Evolutionary conservation across 495 filamentous ascomycete genomes (phyloP).

Genomic region (Opeltia flavorubescens): DNA sequence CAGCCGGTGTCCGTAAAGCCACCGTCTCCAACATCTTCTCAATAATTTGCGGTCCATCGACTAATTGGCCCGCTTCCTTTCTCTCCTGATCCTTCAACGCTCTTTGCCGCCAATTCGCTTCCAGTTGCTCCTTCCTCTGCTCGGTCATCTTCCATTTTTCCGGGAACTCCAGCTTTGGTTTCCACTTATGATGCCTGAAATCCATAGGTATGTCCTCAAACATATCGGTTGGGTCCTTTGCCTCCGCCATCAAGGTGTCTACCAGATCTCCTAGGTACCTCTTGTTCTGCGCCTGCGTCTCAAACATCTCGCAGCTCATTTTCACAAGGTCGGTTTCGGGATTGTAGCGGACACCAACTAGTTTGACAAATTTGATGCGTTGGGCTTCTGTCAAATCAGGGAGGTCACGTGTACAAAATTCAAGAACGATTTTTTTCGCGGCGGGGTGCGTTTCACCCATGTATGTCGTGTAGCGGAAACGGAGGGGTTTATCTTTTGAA

Average conservation of each 20-base stretch:
- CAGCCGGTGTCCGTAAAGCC: not conserved
- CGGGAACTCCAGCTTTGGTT: conserved; percentile 56
- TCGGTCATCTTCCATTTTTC: conserved; percentile 65
- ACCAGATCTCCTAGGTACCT: conserved; percentile 75
- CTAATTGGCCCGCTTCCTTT: conserved; percentile 29
- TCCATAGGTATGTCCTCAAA: conserved; percentile 88
- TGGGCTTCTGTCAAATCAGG: conserved; percentile 48
- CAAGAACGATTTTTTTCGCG: conserved; percentile 82
- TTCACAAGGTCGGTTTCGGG: conserved; percentile 68
- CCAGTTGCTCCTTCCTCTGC: conserved; percentile 49
- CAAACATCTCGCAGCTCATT: conserved; percentile 84
- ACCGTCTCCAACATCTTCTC: conserved; percentile 29
- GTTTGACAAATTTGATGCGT: conserved; percentile 69
- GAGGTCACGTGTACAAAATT: conserved; percentile 63
- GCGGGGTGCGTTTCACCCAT: conserved; percentile 90
- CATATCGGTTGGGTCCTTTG: conserved; percentile 61
- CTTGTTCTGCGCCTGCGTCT: conserved; percentile 88
- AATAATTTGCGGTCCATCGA: conserved; percentile 42
- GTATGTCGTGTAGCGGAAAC: conserved; percentile 96
- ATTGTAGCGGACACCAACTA: conserved; percentile 82
- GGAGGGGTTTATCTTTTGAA: conserved; percentile 47
- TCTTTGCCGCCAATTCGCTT: conserved; percentile 37
- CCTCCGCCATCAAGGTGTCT: conserved; percentile 55
- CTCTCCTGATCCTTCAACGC: conserved; percentile 32
- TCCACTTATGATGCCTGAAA: conserved; percentile 69